phyloP scores from a whole-genome alignment of 306 rosid species.

The Quillaja saponaria region DNA sequence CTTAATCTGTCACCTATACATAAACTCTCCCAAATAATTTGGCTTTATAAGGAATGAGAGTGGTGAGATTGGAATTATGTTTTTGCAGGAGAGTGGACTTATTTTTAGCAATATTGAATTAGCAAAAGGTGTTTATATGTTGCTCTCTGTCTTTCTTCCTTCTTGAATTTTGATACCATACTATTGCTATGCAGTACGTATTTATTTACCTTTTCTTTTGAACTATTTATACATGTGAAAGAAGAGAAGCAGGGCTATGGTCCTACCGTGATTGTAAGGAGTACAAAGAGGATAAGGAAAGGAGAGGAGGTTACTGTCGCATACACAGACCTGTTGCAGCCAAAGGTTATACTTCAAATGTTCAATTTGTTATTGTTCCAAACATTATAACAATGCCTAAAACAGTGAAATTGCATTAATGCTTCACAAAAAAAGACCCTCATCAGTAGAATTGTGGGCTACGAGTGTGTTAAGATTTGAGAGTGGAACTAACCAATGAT shows the following conservation, averaged over 20 bases:
- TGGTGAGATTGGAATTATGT: conserved; percentile 7
- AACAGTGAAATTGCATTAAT: neutral
- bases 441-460: neutral
- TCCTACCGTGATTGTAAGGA: conserved; percentile 68
- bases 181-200: too few species aligned
- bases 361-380: neutral
- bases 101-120: conserved; percentile 37
- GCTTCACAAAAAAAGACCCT: neutral
- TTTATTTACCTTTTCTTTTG: neutral
- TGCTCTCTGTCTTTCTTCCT: neutral
- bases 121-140: conserved; percentile 41
- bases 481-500: neutral
- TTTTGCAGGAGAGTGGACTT: conserved; percentile 52
- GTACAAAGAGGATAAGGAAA: conserved; percentile 66
- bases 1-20: neutral
- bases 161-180: too few species aligned
- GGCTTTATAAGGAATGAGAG: neutral
- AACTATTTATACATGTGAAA: conserved; percentile 6
- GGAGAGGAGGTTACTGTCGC: conserved; percentile 75
- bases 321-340: conserved; percentile 73
- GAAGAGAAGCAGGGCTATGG: conserved; percentile 40
- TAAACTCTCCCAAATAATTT: neutral
- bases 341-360: conserved; percentile 54
- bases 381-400: neutral
- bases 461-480: neutral